Conservation (phyloP, 768 basidiomycete genomes). For the Mrakia frigida region DNA sequence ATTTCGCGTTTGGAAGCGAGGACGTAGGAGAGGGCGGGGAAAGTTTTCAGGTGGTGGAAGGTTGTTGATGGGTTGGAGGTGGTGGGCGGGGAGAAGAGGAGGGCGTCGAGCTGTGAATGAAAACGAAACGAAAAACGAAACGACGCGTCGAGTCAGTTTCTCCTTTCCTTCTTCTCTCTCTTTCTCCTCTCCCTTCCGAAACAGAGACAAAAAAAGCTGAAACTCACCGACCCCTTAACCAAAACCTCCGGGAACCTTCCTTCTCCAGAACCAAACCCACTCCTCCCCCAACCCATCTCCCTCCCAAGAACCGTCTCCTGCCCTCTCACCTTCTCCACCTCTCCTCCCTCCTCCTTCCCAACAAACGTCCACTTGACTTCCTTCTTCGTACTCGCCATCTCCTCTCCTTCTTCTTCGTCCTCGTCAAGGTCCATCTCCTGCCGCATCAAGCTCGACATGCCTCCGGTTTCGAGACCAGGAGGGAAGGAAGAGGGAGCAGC, state of each 20-base stretch:
- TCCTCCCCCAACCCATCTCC: slow-evolving; percentile 18
- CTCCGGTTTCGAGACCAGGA: slow-evolving; percentile 1
- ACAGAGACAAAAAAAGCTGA: background rate
- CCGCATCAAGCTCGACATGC: slow-evolving; percentile 68
- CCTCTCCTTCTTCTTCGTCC: slow-evolving; percentile 63
- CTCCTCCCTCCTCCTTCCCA: background rate
- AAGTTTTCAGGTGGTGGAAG: slow-evolving; percentile 66
- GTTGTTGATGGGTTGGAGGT: slow-evolving; percentile 1
- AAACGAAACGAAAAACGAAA: background rate
- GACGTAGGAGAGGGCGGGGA: slow-evolving; percentile 85
- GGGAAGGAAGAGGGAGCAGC: slow-evolving; percentile 49
- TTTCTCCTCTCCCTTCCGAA: too few species aligned
- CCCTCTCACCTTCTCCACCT: background rate
- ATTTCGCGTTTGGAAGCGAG: slow-evolving; percentile 87
- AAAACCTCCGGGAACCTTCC: slow-evolving; percentile 1
- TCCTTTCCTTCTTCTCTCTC: too few species aligned
- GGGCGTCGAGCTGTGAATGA: slow-evolving; percentile 51
- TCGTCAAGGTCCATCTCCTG: slow-evolving; percentile 77
- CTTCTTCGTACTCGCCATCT: slow-evolving; percentile 41
- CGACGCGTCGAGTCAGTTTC: background rate
- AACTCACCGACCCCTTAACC: slow-evolving; percentile 28
- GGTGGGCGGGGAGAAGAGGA: slow-evolving; percentile 38
- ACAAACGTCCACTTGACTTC: slow-evolving; percentile 24
- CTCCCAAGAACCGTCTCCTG: slow-evolving; percentile 12
- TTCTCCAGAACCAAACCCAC: background rate